phyloP scores from a whole-genome alignment of 768 basidiomycete species.

The Termitomyces sp. region DNA sequence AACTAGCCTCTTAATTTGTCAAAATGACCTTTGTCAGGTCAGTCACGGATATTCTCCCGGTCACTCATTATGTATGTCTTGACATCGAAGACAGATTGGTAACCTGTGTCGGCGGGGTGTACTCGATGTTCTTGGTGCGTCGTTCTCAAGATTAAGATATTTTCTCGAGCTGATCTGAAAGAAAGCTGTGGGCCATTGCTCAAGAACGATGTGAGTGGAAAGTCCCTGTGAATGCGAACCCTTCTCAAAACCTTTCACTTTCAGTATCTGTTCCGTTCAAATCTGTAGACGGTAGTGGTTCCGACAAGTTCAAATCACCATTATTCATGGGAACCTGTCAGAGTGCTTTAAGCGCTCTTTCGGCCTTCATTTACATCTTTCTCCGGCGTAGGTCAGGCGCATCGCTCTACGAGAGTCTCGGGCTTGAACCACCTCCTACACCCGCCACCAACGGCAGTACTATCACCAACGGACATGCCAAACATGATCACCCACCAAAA shows the following conservation, averaged over 20 bases:
- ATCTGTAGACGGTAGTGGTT: slow-evolving; percentile 52
- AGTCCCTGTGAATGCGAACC: background rate
- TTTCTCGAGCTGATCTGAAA: background rate
- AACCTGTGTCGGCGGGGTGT: slow-evolving; percentile 82
- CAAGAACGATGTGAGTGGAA: slow-evolving; percentile 79
- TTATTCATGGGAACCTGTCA: slow-evolving; percentile 84
- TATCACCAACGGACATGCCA: slow-evolving; percentile 22
- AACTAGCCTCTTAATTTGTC: background rate
- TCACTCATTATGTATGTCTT: background rate
- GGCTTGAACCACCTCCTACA: slow-evolving; percentile 40
- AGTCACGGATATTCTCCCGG: background rate
- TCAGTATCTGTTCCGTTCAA: slow-evolving; percentile 83
- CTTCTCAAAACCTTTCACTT: background rate
- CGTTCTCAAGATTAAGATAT: background rate
- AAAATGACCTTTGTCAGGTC: slow-evolving; percentile 22
- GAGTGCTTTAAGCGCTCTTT: slow-evolving; percentile 69
- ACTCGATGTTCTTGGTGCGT: slow-evolving; percentile 85
- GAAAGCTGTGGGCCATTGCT: slow-evolving; percentile 83
- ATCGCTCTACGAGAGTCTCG: slow-evolving; percentile 52
- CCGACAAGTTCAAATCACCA: slow-evolving; percentile 78
- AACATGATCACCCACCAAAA: slow-evolving; percentile 25
- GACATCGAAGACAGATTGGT: slow-evolving; percentile 43
- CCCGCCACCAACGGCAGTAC: slow-evolving; percentile 15
- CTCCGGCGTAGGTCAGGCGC: slow-evolving; percentile 50
- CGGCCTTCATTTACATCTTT: slow-evolving; percentile 72